Percentiles rank a stretch among this genome's conserved stretches.
phyloP scores from a whole-genome alignment of 306 rosid genomes.

The Sophora flavescens region DNA sequence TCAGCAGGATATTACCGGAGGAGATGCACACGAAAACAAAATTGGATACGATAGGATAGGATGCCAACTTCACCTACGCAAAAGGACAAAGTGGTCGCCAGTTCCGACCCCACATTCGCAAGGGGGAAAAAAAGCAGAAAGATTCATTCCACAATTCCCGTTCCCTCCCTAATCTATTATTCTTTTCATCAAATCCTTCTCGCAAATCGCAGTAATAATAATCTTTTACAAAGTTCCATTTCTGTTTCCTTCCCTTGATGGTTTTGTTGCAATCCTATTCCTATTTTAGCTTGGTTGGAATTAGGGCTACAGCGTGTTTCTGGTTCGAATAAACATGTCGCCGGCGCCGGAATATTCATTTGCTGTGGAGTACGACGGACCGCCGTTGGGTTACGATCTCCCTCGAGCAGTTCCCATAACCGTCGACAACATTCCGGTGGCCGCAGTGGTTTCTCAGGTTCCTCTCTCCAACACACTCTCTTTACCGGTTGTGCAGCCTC shows the following conservation, averaged over 20 bases:
- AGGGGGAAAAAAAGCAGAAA: too few relatives aligned
- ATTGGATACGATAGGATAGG: not conserved
- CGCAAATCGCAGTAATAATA: too few relatives aligned
- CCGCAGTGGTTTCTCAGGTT: conserved; percentile 83
- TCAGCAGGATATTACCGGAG: too few relatives aligned
- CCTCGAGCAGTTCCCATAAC: conserved; percentile 89
- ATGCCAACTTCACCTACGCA: not conserved
- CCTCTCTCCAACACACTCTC: conserved; percentile 63
- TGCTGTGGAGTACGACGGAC: conserved; percentile 92
- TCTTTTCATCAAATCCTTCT: not conserved
- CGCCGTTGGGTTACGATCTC: conserved; percentile 76
- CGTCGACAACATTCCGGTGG: conserved; percentile 91
- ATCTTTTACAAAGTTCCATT: not conserved
- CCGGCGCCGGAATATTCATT: conserved; percentile 75
- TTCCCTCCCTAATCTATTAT: too few relatives aligned
- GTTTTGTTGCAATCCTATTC: conserved; percentile 32
- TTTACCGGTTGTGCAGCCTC: conserved; percentile 93
- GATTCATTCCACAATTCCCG: too few relatives aligned
- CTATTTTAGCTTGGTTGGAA: conserved; percentile 26
- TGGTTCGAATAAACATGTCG: conserved; percentile 54
- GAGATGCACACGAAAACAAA: not conserved
- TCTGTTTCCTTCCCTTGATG: conserved; percentile 43
- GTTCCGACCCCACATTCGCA: conserved; percentile 29
- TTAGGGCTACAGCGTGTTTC: conserved; percentile 51
- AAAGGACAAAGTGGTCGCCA: conserved; percentile 51